Percentiles rank a stretch among this genome's conserved stretches.
These are phyloP conservation scores for Camellia lanceoleosa DNA, from an alignment of 148 eudicot species.

Conservation along the genomic window DNA sequence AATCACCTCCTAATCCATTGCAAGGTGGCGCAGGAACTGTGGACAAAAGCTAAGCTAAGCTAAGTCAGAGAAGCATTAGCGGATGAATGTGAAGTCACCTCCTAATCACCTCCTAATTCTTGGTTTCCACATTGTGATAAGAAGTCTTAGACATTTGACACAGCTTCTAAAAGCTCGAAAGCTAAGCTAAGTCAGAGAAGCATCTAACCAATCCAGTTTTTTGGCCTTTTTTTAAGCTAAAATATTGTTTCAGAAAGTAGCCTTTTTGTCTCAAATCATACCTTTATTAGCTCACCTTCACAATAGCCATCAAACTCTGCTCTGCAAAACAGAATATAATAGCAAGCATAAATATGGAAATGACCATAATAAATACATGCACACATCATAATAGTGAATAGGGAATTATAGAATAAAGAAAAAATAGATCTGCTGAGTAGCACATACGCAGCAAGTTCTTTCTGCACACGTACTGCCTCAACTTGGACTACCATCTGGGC, in stretches of 20 bases:
- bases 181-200: no score
- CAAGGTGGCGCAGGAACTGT: no score
- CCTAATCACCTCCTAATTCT: background rate
- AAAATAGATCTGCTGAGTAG: background rate
- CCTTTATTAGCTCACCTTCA: conserved; percentile 95
- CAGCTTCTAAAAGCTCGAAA: no score
- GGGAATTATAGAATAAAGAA: background rate
- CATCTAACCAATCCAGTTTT: background rate
- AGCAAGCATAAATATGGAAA: conserved; percentile 2
- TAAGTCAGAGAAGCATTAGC: no score
- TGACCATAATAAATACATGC: background rate
- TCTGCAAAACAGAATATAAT: conserved; percentile 42
- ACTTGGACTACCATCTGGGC: conserved; percentile 92
- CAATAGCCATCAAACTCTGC: conserved; percentile 98
- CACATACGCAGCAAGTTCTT: conserved; percentile 88
- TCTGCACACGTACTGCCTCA: conserved; percentile 90
- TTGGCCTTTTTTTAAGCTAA: background rate
- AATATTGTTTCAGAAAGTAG: background rate
- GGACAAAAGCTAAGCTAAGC: no score
- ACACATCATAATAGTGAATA: background rate
- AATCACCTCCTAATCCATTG: no score
- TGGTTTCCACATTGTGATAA: no score
- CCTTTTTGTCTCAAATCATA: conserved; percentile 16
- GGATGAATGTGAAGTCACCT: no score
- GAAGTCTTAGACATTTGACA: no score